Percentiles rank a stretch among this genome's conserved stretches.
phyloP scores from a whole-genome alignment of 2,329 filamentous ascomycete species.

The Shiraia sp. region DNA sequence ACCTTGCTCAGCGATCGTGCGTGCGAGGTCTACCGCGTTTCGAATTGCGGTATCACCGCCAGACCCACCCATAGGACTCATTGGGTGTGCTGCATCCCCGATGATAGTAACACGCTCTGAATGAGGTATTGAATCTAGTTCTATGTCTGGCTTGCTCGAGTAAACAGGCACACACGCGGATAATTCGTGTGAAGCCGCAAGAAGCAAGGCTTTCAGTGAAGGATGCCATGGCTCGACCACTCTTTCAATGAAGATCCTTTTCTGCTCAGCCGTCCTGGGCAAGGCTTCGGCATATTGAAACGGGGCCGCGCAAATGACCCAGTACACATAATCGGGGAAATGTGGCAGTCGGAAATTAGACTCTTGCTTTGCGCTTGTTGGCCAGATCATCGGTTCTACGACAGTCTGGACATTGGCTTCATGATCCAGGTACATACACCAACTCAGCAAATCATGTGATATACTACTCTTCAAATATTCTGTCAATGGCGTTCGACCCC shows the following conservation, averaged over 20 bases:
- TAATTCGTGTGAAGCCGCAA: conserved; percentile 20
- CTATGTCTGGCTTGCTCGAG: conserved; percentile 37
- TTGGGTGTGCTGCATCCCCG: conserved; percentile 45
- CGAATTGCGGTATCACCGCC: conserved; percentile 47
- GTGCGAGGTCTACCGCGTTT: conserved; percentile 43
- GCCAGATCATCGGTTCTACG: conserved; percentile 10
- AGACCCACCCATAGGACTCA: conserved; percentile 47
- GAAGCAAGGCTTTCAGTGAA: conserved; percentile 6
- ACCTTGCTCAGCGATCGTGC: conserved; percentile 17
- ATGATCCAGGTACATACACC: conserved; percentile 17
- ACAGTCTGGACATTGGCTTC: conserved; percentile 10
- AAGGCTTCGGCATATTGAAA: conserved; percentile 1
- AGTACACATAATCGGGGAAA: conserved; percentile 37
- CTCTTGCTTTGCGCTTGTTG: conserved; percentile 3
- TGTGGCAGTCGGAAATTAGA: conserved; percentile 10
- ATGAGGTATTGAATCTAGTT: conserved; percentile 24
- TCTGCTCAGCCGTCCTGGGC: conserved; percentile 8
- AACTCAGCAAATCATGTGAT: conserved; percentile 8
- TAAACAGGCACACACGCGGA: conserved; percentile 36
- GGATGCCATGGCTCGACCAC: conserved; percentile 10
- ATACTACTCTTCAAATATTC: conserved; percentile 14
- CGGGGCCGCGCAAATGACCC: conserved; percentile 25
- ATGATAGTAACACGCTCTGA: conserved; percentile 40
- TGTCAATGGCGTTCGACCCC: conserved; percentile 44
- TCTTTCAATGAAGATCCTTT: conserved; percentile 3